Evolutionary conservation across 768 basidiomycete species (phyloP).

Genomic region (Collybiopsis luxurians): DNA sequence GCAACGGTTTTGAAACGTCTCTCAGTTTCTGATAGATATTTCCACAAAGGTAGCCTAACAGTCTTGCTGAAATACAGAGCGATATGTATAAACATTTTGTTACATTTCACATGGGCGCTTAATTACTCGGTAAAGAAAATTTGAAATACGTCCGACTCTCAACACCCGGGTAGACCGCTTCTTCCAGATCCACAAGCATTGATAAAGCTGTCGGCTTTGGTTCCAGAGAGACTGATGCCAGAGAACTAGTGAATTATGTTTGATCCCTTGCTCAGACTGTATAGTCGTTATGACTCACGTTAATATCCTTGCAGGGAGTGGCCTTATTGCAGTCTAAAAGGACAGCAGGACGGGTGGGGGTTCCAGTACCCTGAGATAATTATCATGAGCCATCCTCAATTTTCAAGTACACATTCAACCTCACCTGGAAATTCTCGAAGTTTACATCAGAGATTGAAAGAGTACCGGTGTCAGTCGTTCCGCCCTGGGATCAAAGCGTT

Average conservation of each 20-base stretch:
- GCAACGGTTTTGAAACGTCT: too few relatives aligned
- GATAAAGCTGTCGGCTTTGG: conserved; percentile 14
- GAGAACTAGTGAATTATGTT: conserved; percentile 7
- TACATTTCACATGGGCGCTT: too few relatives aligned
- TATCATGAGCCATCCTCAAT: background rate
- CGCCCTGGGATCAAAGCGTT: background rate
- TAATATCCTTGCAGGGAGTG: conserved; percentile 17
- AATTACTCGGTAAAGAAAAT: too few relatives aligned
- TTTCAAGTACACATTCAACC: background rate
- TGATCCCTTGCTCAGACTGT: background rate
- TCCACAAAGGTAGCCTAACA: too few relatives aligned
- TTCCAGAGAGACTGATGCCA: conserved; percentile 10
- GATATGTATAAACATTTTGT: too few relatives aligned
- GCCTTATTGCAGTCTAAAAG: conserved; percentile 20
- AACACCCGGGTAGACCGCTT: conserved; percentile 7
- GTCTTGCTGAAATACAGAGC: too few relatives aligned
- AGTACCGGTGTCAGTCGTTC: conserved; percentile 12
- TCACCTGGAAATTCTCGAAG: conserved; percentile 10
- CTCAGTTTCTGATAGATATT: too few relatives aligned
- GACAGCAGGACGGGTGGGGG: conserved; percentile 18
- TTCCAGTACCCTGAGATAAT: conserved; percentile 16
- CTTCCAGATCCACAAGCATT: conserved; percentile 19
- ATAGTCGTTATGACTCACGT: background rate
- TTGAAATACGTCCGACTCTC: background rate
- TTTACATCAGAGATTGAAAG: conserved; percentile 13